Evolutionary conservation across 768 basidiomycete genomes (phyloP), one percentile per base, ranked within the genome.

Genomic region (Cystofilobasidium ferigula): DNA sequence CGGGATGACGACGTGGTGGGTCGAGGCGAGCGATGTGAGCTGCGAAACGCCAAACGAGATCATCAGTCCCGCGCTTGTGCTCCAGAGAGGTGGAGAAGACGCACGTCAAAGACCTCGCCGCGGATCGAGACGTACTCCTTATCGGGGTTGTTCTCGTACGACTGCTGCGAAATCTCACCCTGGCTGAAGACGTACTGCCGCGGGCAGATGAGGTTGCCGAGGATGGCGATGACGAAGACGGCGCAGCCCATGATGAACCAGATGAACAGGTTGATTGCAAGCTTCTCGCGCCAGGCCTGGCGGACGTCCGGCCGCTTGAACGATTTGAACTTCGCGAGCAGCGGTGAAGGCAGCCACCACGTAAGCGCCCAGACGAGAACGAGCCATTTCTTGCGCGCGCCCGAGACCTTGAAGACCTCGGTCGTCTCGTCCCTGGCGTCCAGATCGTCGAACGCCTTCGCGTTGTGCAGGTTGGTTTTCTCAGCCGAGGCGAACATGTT

Each of bases 271-370:
- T 98, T 97, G 73, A 97, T 82, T 3, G 90, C 89, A 1, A 97
- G 80, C 76, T 99, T 98, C 77, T 98, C 95, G 66, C 94, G 80
- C 95, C 95, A 99, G 1, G 95, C 95, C 76, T 97, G 91, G 30
- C 87, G 84, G 28, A 99, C 81, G 72, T 99, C 95, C 69, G 86
- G 75, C 9, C 94, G 86, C 78, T 97, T 95, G 92, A 97, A 95
- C 34, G 89, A 81, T 0, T 94, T 92, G 62, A 89, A 69, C 74
- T 82, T 84, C 13, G 76, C 80, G 48, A 99, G 78, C 59, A 85
- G 76, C 3, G 81, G 81, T 16, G 81, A 84, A 0, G 94, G 95
- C 7, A 91, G 77, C 89, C 90, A 98, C 80, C 82, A 99, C 0
- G 95, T 99, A 60, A 97, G 78, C 20, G 88, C 74, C 87, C 89